A percentile compares a stretch with the other conserved stretches of the same genome.
Evolutionary conservation across 306 rosid genomes (phyloP).

Genomic region (Lathyrus oleraceus): DNA sequence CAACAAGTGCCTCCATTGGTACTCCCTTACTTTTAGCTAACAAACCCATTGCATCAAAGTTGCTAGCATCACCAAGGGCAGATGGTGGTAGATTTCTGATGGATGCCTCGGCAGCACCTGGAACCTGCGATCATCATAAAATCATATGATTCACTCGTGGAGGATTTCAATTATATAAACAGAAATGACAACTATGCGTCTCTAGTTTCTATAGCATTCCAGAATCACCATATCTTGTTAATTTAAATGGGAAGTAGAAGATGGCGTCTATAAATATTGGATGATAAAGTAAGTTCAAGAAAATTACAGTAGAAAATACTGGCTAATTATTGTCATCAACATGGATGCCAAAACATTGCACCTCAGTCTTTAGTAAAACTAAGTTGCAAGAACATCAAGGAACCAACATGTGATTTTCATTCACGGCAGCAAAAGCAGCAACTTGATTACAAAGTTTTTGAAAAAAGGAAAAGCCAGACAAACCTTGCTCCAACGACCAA

Average conservation of each 20-base stretch:
- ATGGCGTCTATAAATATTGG: conserved; percentile 4
- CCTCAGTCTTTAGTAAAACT: conserved; percentile 28
- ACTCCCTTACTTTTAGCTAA: conserved; percentile 77
- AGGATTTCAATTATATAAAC: conserved; percentile 12
- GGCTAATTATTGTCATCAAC: not conserved
- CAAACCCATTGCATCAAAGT: conserved; percentile 83
- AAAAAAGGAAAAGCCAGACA: conserved; percentile 25
- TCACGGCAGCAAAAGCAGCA: not conserved
- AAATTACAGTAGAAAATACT: not conserved
- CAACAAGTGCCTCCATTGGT: conserved; percentile 90
- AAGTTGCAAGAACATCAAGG: conserved; percentile 4
- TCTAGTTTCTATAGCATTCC: conserved; percentile 1
- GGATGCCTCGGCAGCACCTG: conserved; percentile 87
- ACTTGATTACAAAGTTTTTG: not conserved
- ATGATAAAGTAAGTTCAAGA: conserved; percentile 6
- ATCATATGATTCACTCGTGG: conserved; percentile 1
- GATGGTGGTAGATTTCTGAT: conserved; percentile 90
- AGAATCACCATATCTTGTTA: conserved; percentile 2
- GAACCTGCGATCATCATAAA: conserved; percentile 61
- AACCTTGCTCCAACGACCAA: conserved; percentile 98
- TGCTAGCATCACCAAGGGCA: conserved; percentile 90
- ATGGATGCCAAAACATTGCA: not conserved
- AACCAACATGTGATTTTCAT: not conserved
- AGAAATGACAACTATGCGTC: not conserved
- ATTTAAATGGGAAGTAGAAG: conserved; percentile 19